Conservation (phyloP, 2,329 filamentous ascomycete genomes). For the Chrysosporium keratinophilum region DNA sequence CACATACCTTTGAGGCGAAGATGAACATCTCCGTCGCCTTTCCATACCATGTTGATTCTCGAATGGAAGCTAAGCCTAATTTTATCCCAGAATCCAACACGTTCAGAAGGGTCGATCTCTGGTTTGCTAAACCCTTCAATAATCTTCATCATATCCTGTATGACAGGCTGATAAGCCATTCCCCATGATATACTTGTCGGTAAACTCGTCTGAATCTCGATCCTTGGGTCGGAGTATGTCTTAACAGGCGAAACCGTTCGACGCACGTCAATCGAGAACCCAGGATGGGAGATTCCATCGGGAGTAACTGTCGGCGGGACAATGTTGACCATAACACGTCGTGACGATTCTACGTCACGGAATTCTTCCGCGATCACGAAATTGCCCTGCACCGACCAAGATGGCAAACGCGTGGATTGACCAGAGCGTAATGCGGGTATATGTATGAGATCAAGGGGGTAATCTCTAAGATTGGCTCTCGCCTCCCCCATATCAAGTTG, state of each 20-base stretch:
- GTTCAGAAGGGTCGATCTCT: constrained; percentile 82
- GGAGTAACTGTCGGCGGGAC: constrained; percentile 56
- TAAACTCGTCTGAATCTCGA: constrained; percentile 86
- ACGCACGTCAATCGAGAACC: constrained; percentile 75
- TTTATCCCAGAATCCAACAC: constrained; percentile 98
- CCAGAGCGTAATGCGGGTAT: constrained; percentile 71
- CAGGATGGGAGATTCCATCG: constrained; percentile 48
- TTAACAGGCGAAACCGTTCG: constrained; percentile 92
- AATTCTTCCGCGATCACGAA: constrained; percentile 96
- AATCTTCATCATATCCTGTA: constrained; percentile 99
- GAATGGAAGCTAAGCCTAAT: constrained; percentile 91
- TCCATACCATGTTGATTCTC: constrained; percentile 79
- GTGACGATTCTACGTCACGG: constrained; percentile 65
- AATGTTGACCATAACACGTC: constrained; percentile 72
- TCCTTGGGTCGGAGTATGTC: constrained; percentile 81
- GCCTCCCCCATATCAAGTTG: constrained; percentile 85
- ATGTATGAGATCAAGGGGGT: constrained; percentile 83
- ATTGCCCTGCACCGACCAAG: constrained; percentile 73
- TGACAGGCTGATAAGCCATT: constrained; percentile 91
- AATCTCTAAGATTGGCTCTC: constrained; percentile 77
- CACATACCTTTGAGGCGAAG: constrained; percentile 69
- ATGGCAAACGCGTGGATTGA: constrained; percentile 69
- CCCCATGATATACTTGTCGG: constrained; percentile 95
- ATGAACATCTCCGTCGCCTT: constrained; percentile 90
- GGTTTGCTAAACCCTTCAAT: constrained; percentile 97